Conservation (phyloP, 441 rosid species). For the Capsella rubella region DNA sequence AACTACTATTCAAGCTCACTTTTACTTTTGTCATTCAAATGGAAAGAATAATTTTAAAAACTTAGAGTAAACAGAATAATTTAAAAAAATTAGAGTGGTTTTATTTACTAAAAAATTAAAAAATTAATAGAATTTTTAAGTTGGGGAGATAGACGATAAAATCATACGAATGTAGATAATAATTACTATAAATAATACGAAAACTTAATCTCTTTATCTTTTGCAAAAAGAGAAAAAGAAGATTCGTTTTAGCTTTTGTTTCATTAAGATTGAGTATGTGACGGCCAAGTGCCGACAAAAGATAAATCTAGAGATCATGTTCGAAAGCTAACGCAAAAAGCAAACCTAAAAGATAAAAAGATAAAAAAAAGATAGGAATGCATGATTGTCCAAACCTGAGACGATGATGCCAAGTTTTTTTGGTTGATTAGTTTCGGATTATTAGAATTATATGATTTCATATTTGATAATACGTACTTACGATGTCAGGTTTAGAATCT, state of each 20-base stretch:
- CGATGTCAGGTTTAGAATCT: neutral
- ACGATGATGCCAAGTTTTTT: neutral
- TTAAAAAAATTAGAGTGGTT: too few species aligned
- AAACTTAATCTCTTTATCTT: constrained; percentile 1
- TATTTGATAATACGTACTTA: neutral
- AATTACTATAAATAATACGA: too few species aligned
- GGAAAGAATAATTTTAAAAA: too few species aligned
- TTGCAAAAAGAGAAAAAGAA: constrained; percentile 16
- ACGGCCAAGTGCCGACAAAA: constrained; percentile 24
- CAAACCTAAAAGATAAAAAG: neutral
- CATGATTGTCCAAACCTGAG: neutral
- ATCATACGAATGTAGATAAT: neutral
- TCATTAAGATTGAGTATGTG: constrained; percentile 29
- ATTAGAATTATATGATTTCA: neutral
- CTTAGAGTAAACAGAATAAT: too few species aligned
- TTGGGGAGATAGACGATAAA: neutral
- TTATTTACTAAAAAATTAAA: neutral
- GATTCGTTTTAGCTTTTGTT: constrained; percentile 34
- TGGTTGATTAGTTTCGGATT: neutral
- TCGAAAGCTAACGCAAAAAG: constrained; percentile 15
- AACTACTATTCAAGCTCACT: too few species aligned
- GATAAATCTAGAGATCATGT: constrained; percentile 27
- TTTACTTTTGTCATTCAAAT: too few species aligned
- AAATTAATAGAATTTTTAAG: neutral
- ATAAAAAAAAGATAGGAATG: neutral